These are phyloP conservation scores for Mariannaea sp. DNA, from an alignment of 2,329 filamentous ascomycete species.

Conservation along the genomic window DNA sequence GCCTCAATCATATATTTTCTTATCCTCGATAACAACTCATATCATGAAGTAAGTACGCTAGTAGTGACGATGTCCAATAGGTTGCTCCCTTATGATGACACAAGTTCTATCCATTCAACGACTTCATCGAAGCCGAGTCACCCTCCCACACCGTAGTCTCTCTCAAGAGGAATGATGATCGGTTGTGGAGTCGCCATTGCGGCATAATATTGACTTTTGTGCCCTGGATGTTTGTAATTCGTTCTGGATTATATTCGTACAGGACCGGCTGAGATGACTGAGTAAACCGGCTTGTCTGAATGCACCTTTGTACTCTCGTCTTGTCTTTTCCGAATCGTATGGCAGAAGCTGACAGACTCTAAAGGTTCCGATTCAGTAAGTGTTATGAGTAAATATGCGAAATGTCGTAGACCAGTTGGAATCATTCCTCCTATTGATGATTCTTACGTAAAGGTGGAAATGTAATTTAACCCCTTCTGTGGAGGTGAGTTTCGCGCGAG, in stretches of 20 bases:
- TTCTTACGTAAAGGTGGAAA: too few species aligned
- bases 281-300: constrained; percentile 71
- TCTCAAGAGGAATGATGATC: constrained; percentile 57
- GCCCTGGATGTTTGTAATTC: constrained; percentile 52
- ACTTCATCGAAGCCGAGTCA: constrained; percentile 70
- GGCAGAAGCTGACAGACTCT: constrained; percentile 5
- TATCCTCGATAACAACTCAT: too few species aligned
- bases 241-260: constrained; percentile 56
- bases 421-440: too few species aligned
- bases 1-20: background rate
- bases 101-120: constrained; percentile 78
- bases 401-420: too few species aligned
- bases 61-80: constrained; percentile 1
- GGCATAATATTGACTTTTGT: constrained; percentile 66
- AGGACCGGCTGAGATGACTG: constrained; percentile 66
- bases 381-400: too few species aligned
- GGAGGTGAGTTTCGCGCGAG: too few species aligned
- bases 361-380: background rate
- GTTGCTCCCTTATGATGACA: constrained; percentile 43
- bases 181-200: constrained; percentile 72
- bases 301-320: background rate
- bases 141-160: constrained; percentile 71
- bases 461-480: too few species aligned
- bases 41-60: constrained; percentile 21
- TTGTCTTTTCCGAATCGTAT: background rate